Evolutionary conservation across 331 rosid species (phyloP).

Genomic region (Quercus lobata): DNA sequence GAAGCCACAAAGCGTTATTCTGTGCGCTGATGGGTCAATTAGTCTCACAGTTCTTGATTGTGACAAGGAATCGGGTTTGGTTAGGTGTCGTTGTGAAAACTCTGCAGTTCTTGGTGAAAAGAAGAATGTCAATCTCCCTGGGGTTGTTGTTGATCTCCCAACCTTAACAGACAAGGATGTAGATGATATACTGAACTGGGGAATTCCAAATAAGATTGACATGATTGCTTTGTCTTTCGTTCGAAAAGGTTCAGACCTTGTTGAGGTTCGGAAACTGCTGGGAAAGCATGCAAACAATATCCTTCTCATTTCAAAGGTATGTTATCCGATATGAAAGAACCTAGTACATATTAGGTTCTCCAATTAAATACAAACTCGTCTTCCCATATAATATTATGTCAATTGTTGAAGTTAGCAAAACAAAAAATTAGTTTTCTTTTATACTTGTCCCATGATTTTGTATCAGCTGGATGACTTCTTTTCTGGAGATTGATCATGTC

Average conservation of each 20-base stretch:
- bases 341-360: no score
- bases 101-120: neutral
- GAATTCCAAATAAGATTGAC: neutral
- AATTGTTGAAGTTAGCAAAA: no score
- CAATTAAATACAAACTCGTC: no score
- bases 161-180: neutral
- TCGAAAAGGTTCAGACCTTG: no score
- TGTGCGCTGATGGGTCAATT: neutral
- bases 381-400: no score
- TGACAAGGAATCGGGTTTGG: neutral
- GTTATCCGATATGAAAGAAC: neutral
- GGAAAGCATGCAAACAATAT: no score
- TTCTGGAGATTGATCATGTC: no score
- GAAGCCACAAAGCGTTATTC: neutral
- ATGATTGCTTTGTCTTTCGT: no score
- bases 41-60: neutral
- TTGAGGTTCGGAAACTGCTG: no score
- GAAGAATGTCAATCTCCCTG: neutral
- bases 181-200: neutral
- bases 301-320: neutral
- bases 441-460: no score
- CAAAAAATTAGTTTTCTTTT: no score
- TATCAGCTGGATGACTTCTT: no score
- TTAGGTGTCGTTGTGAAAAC: neutral
- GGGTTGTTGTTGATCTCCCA: neutral